Evolutionary conservation across 495 filamentous ascomycete species (phyloP).

Genomic region (Physcia stellaris): DNA sequence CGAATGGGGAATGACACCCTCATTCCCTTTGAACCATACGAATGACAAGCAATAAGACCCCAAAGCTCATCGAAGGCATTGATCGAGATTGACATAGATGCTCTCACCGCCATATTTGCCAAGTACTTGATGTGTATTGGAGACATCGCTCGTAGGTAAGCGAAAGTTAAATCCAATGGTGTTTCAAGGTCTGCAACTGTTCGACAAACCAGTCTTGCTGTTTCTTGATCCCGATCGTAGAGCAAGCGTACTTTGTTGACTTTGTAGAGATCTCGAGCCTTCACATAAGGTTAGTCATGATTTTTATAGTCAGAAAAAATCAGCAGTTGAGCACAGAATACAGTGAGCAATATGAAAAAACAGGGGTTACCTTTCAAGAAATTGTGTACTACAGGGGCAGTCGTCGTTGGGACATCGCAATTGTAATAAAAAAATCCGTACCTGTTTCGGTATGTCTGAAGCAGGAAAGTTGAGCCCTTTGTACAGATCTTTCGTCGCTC

Average conservation of each 20-base stretch:
- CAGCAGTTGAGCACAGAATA: no score
- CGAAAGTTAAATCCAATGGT: constrained; percentile 74
- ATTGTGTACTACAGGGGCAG: no score
- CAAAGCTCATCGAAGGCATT: constrained; percentile 75
- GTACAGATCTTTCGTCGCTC: constrained; percentile 72
- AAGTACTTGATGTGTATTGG: constrained; percentile 85
- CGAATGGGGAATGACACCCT: constrained; percentile 81
- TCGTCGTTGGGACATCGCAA: no score
- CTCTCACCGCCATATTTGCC: constrained; percentile 76
- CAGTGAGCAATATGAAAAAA: no score
- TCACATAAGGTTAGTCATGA: no score
- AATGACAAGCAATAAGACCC: constrained; percentile 83
- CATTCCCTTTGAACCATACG: constrained; percentile 67
- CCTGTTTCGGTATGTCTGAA: constrained; percentile 79
- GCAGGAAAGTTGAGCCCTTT: constrained; percentile 86
- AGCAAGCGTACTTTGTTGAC: constrained; percentile 67
- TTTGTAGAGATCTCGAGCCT: constrained; percentile 69
- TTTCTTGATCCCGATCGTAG: constrained; percentile 61
- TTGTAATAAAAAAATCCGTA: no score
- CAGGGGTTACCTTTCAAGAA: no score
- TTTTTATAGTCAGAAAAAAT: no score
- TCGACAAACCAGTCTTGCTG: constrained; percentile 69
- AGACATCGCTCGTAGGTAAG: constrained; percentile 80
- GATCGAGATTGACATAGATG: constrained; percentile 91
- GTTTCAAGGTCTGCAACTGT: constrained; percentile 58